Base-by-base conservation (phyloP, 2,329 filamentous ascomycete genomes). In the Allantophomopsis lycopodina region DNA sequence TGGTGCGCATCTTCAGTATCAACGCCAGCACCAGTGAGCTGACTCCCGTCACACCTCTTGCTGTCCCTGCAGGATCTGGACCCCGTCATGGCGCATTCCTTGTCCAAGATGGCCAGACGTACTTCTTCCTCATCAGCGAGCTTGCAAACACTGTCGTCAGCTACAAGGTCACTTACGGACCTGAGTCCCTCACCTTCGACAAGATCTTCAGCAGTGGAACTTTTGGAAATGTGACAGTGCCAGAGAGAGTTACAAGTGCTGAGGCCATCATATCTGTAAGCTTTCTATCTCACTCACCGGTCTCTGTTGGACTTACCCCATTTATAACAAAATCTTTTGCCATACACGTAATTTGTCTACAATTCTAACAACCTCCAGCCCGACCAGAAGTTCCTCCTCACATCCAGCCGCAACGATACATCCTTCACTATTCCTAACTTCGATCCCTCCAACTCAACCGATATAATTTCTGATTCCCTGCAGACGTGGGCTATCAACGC, bases 351-450 rank as follows among this genome's bases (percentile, higher is more conserved):
- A 21, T 21, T 8, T 21, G 20, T 8, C 20, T 8, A 21, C 20
- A 21, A 8, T 45, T 35, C 28, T 37, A 44, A 42, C 43, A 42
- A 38, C 23, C 31, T 35, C 15, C 40, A 76, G 73, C 70, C 73
- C 37, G 71, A 76, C 50, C 62, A 67, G 43, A 70, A 67, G 30
- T 83, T 76, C 61, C 54, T 87, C 38, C 65, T 82, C 48, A 68
- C 81, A 32, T 80, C 78, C 2, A 82, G 81, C 46, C 77, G 83
- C 45, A 70, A 71, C 52, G 79, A 80, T 52, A 63, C 61, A 34
- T 59, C 66, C 15, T 70, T 78, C 53, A 50, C 50, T 12, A 62
- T 71, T 40, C 23, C 23, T 28, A 64, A 65, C 56, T 65, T 62
- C 47, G 62, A 69, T 48, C 65, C 63, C 7, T 79, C 77, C 0